Evolutionary conservation across 495 filamentous ascomycete genomes (phyloP), one percentile per base, ranked within the genome.

Genomic region (Annulohypoxylon stygium): DNA sequence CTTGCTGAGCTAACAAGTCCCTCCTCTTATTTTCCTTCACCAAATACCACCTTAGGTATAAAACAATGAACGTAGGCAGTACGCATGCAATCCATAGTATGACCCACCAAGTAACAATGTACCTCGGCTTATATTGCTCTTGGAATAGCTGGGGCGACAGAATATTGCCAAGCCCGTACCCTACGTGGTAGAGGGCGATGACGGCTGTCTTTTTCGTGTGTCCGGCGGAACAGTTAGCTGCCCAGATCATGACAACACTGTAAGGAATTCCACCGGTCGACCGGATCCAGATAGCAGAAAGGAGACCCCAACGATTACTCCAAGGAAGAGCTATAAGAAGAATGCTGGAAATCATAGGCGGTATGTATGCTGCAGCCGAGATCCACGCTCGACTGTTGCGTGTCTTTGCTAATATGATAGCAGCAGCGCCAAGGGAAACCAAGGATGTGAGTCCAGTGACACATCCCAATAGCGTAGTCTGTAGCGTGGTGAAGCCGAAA

Each of bases 161-260:
- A 65, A 67, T 80, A 60, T 83, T 83, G 2, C 82, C 81, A 23
- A 83, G 59, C 12, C 80, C 79, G 25, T 83, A 82, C 10, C 79
- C 81, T 16, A 83, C 76, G 33, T 82, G 79, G 47, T 83, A 82
- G 14, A 83, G 67, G 1, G 82, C 83, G 0, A 83, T 84, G 43
- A 86, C 78, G 0, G 84, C 82, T 65, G 84, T 84, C 70, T 83
- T 83, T 70, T 83, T 83, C 1, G 82, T 83, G 64, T 80, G 78
- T 16, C 81, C 81, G 9, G 81, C 81, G 5, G 78, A 81, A 48
- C 75, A 76, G 76, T 73, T 73, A n/a, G 73, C 69, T 20, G 73
- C 73, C 73, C 69, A 73, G 7, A 81, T 79, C 81, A 84, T 82
- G 12, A 83, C 81, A 20, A 83, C 77, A 0, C 76, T 78, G 64